Evolutionary conservation across 345 rosid genomes (phyloP).

Genomic region (Kernera saxatilis): DNA sequence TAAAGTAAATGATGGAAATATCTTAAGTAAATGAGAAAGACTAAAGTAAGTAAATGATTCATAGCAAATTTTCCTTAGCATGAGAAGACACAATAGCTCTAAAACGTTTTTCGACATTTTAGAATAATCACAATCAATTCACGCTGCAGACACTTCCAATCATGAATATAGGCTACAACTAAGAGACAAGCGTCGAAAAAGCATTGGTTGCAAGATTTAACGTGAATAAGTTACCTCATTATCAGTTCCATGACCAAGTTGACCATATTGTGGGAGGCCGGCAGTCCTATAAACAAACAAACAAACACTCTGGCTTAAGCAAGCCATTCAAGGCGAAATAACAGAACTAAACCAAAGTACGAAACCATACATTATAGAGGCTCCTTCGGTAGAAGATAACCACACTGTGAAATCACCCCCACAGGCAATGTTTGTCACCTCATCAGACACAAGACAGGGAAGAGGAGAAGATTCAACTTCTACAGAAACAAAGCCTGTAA

Average conservation of each 20-base stretch:
- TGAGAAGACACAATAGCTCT: not conserved
- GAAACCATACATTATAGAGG: constrained; percentile 89
- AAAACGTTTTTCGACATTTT: not conserved
- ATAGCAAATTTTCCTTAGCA: not conserved
- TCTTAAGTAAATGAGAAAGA: not conserved
- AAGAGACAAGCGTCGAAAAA: not conserved
- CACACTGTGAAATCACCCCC: constrained; percentile 96
- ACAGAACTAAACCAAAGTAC: constrained; percentile 28
- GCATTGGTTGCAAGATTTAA: not conserved
- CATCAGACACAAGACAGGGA: constrained; percentile 71
- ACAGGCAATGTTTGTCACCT: constrained; percentile 71
- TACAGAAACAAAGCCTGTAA: constrained; percentile 31
- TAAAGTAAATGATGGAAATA: not conserved
- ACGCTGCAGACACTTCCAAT: not conserved
- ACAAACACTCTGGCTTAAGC: constrained; percentile 23
- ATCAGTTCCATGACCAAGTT: constrained; percentile 99
- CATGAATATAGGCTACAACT: not conserved
- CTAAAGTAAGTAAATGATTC: not conserved
- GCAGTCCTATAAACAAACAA: constrained; percentile 64
- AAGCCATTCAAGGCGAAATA: not conserved
- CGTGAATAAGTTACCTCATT: constrained; percentile 57
- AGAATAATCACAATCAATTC: not conserved
- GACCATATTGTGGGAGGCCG: constrained; percentile 98
- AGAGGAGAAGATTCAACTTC: constrained; percentile 76
- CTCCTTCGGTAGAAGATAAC: constrained; percentile 84